Evolutionary conservation across 2,329 filamentous ascomycete genomes (phyloP).

Genomic region (Didymosphaeria variabile): DNA sequence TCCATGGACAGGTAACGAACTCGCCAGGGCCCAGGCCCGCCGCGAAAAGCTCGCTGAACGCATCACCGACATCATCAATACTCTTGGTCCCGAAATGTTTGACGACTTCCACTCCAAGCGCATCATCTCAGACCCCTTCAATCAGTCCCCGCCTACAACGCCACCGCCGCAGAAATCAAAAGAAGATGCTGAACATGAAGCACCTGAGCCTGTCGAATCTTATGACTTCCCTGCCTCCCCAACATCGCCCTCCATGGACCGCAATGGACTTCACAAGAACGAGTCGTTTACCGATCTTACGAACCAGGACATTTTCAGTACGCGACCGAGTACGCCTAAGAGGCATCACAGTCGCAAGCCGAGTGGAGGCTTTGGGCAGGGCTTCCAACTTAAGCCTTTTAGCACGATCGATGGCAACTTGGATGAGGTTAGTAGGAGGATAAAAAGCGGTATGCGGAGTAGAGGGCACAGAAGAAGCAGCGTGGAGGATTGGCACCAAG

Average conservation of each 20-base stretch:
- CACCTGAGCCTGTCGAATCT: constrained; percentile 29
- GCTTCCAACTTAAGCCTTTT: constrained; percentile 74
- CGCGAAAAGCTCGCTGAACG: constrained; percentile 79
- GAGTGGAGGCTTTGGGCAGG: constrained; percentile 57
- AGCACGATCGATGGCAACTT: constrained; percentile 74
- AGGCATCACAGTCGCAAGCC: constrained; percentile 74
- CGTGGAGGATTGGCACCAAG: constrained; percentile 31
- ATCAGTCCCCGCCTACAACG: constrained; percentile 31
- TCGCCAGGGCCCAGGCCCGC: constrained; percentile 77
- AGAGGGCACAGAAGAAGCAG: constrained; percentile 67
- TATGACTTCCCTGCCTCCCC: constrained; percentile 41
- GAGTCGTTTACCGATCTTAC: constrained; percentile 94
- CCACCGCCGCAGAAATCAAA: constrained; percentile 32
- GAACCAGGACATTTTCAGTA: constrained; percentile 88
- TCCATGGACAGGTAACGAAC: constrained; percentile 83
- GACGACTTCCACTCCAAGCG: constrained; percentile 72
- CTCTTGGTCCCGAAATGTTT: constrained; percentile 93
- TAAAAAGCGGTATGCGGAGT: constrained; percentile 84
- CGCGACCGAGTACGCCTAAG: constrained; percentile 82
- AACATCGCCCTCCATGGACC: constrained; percentile 28
- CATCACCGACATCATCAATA: constrained; percentile 93
- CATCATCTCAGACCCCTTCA: constrained; percentile 50
- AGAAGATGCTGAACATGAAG: constrained; percentile 27
- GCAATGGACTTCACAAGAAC: constrained; percentile 72
- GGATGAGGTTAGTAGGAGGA: constrained; percentile 83